Base-by-base conservation (phyloP, 163 green algal species). In the Prototheca cutis region DNA sequence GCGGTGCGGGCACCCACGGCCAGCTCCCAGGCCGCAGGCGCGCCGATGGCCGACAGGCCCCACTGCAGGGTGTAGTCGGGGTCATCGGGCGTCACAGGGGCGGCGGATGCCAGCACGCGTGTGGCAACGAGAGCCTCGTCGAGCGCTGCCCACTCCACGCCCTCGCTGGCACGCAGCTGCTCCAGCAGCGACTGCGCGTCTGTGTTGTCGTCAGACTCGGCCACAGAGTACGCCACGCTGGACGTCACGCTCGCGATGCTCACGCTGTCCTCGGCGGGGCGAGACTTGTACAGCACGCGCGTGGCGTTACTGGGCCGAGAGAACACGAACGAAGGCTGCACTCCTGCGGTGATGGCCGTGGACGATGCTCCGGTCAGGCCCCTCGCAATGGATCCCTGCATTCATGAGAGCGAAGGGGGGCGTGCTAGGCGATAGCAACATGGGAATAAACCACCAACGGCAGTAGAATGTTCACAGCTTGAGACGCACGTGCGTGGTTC, bases 61-160 rank as follows among this genome's bases (percentile, higher is more conserved):
- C 69, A 78, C 53, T 78, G 73, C 45, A 66, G 19, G 2, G 24
- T 2, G 29, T 58, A 65, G 4, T 52, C 23, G 15, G 54, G 60
- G 27, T 72, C 59, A 51, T 67, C n/a, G n/a, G n/a, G n/a, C n/a
- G n/a, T n/a, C n/a, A n/a, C 54, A 5, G 73, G 65, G 34, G 36
- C 21, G 25, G 29, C 24, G 40, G 40, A 49, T 10, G 40, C 57
- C 13, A 24, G 18, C 13, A 17, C 6, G 42, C 23, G 10, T 17
- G 42, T 21, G 13, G 6, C 18, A 17, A 24, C 42, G 49, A 56
- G 49, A 6, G 34, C 27, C 49, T 56, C 49, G 28, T 56, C 49
- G 25, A 56, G 10, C 21, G 25, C 49, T 6, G 24, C 49, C 25
- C 28, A 56, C 10, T 21, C 18, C 13, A 33, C 23, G 49, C 1